These are phyloP conservation scores for Purshia tridentata DNA, from an alignment of 306 rosid species.

Conservation along the genomic window DNA sequence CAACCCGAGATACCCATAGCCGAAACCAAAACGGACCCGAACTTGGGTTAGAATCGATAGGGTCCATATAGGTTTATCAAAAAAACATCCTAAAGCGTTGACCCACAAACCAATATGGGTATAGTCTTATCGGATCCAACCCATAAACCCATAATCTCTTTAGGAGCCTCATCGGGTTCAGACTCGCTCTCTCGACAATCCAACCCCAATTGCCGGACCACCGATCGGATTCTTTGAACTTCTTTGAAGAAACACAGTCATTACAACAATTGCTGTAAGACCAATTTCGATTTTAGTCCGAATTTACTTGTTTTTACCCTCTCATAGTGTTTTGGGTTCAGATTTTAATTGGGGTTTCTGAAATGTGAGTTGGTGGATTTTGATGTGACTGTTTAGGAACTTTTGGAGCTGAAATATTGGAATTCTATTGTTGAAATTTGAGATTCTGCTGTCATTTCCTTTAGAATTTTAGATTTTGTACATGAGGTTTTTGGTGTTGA, in stretches of 20 bases:
- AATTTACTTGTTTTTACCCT: background rate
- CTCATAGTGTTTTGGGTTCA: background rate
- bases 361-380: conserved; percentile 1
- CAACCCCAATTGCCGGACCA: conserved; percentile 41
- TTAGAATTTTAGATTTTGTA: background rate
- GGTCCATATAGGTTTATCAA: background rate
- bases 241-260: background rate
- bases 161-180: conserved; percentile 41
- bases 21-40: background rate
- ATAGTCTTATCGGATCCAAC: conserved; percentile 43
- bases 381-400: background rate
- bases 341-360: background rate
- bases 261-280: conserved; percentile 26
- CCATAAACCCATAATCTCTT: conserved; percentile 49
- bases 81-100: background rate
- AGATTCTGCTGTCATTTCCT: background rate
- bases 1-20: background rate
- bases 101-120: conserved; percentile 24
- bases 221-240: conserved; percentile 42
- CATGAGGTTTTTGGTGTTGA: conserved; percentile 5
- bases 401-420: conserved; percentile 6
- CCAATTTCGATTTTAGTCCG: background rate
- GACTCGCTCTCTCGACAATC: conserved; percentile 33
- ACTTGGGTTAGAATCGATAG: background rate
- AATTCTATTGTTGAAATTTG: conserved; percentile 1